These are phyloP conservation scores for Trypanosoma boissoni DNA, from an alignment of 208 protist species.

Conservation along the genomic window DNA sequence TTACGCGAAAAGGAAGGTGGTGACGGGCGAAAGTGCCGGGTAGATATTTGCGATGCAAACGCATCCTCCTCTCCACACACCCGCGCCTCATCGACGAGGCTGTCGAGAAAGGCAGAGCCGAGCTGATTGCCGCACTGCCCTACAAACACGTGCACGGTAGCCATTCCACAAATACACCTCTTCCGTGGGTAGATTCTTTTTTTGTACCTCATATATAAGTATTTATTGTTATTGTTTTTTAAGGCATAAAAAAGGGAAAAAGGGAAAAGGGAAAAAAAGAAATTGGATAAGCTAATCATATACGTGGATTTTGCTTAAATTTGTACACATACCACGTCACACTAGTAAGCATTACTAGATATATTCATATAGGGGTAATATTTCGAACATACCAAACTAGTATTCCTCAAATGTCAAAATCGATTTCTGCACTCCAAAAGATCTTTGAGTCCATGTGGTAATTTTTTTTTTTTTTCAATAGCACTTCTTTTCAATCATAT, in stretches of 20 bases:
- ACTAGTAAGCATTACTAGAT: no score
- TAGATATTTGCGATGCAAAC: conserved; percentile 53
- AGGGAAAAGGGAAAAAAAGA: conserved; percentile 18
- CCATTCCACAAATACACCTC: conserved; percentile 23
- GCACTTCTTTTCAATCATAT: no score
- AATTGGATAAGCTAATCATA: not conserved
- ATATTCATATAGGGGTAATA: no score
- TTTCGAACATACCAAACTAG: no score
- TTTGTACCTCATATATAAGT: conserved; percentile 1
- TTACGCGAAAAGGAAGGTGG: not conserved
- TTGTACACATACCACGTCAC: no score
- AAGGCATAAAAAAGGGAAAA: not conserved
- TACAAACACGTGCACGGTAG: conserved; percentile 71
- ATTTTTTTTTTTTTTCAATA: no score
- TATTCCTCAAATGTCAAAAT: no score
- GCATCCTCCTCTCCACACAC: conserved; percentile 38
- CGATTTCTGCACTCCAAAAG: no score
- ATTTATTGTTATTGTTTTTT: not conserved
- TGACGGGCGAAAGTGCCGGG: conserved; percentile 51
- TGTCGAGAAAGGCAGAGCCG: conserved; percentile 67
- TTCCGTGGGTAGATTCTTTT: conserved; percentile 13
- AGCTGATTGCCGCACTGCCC: conserved; percentile 93
- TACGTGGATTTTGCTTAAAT: not conserved
- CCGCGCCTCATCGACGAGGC: conserved; percentile 49
- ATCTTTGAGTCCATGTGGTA: no score